phyloP scores from a whole-genome alignment of 768 basidiomycete genomes.

The Boletus vinaceobasis region DNA sequence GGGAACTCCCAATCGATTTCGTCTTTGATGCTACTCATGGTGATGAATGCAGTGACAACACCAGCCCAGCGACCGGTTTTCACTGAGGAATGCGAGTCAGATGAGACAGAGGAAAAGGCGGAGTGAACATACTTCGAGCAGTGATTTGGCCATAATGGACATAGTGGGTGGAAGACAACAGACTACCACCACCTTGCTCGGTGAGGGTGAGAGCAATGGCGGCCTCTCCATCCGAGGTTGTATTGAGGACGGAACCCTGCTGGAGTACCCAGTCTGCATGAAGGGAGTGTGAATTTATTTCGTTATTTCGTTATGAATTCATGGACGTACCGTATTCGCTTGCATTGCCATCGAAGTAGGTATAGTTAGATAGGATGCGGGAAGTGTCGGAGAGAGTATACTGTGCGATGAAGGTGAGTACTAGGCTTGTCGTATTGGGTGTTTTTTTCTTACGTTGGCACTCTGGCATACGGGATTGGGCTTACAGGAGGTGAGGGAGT shows the following conservation, averaged over 20 bases:
- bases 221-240: constrained; percentile 51
- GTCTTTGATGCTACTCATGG: constrained; percentile 80
- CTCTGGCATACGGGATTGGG: constrained; percentile 72
- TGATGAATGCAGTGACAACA: constrained; percentile 81
- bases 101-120: not conserved
- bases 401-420: constrained; percentile 31
- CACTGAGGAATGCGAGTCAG: constrained; percentile 38
- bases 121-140: constrained; percentile 43
- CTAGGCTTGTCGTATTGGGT: not conserved
- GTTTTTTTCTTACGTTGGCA: constrained; percentile 43
- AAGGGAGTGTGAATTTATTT: not conserved
- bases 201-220: constrained; percentile 69
- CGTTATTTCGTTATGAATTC: too few relatives aligned
- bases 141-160: constrained; percentile 79
- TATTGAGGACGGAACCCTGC: constrained; percentile 62
- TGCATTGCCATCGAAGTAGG: constrained; percentile 71
- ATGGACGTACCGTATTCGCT: constrained; percentile 55
- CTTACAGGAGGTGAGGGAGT: constrained; percentile 59
- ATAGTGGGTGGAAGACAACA: constrained; percentile 76
- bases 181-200: constrained; percentile 69
- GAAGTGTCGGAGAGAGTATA: constrained; percentile 62
- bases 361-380: constrained; percentile 62
- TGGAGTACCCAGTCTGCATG: constrained; percentile 67
- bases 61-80: constrained; percentile 80
- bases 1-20: constrained; percentile 90